A percentile compares a stretch with the other conserved stretches of the same genome.
Conservation (phyloP, 192 early-diverging fungal species). For the Coemansia sp. region DNA sequence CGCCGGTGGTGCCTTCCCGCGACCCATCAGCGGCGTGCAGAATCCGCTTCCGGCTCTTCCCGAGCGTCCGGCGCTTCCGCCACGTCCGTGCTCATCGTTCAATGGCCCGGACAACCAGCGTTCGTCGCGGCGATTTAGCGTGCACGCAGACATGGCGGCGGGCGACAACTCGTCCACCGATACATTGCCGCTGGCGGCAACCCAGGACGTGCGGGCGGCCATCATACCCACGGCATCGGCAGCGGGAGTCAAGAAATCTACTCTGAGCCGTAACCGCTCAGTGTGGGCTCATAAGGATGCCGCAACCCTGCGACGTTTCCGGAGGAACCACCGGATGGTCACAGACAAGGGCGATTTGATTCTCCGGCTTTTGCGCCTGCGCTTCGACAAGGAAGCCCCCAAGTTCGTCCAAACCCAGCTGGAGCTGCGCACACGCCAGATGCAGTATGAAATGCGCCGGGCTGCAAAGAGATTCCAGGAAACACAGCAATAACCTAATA, state of each 20-base stretch:
- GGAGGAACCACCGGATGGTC: constrained; percentile 34
- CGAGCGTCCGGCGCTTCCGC: constrained; percentile 1
- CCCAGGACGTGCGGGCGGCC: constrained; percentile 23
- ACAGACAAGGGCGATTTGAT: constrained; percentile 46
- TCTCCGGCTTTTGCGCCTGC: constrained; percentile 36
- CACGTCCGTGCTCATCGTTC: constrained; percentile 3
- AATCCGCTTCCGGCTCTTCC: too few relatives aligned
- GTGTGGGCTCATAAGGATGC: constrained; percentile 51
- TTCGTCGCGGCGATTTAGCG: constrained; percentile 5
- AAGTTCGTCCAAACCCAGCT: constrained; percentile 44
- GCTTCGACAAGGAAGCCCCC: constrained; percentile 42
- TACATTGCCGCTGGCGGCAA: constrained; percentile 8
- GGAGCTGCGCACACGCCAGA: constrained; percentile 35
- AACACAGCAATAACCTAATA: background rate
- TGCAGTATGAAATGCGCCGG: constrained; percentile 46
- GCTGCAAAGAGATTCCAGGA: too few relatives aligned
- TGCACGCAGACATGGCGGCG: background rate
- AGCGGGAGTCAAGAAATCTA: too few relatives aligned
- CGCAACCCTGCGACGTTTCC: constrained; percentile 19
- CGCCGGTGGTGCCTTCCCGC: too few relatives aligned
- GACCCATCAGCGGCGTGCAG: too few relatives aligned
- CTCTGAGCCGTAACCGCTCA: constrained; percentile 38
- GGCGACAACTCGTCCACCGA: constrained; percentile 35
- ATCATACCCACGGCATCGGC: constrained; percentile 14
- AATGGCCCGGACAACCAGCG: background rate